These are phyloP conservation scores for Pseudogymnoascus sp. DNA, from an alignment of 2,329 filamentous ascomycete genomes.

Conservation along the genomic window DNA sequence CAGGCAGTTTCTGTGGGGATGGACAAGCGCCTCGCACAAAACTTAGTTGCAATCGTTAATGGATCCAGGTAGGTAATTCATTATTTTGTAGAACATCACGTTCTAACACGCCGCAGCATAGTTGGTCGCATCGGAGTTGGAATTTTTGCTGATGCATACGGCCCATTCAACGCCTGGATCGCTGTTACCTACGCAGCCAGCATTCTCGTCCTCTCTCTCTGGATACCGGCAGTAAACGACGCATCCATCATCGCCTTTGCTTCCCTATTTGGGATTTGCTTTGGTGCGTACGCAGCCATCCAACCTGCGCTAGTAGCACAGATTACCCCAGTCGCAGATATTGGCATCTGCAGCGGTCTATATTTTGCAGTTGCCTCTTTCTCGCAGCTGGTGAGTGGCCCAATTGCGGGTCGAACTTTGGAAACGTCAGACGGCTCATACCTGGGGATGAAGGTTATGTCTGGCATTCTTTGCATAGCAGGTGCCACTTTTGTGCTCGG, in stretches of 20 bases:
- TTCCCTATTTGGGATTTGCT: conserved; percentile 56
- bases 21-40: conserved; percentile 35
- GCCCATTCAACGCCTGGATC: conserved; percentile 39
- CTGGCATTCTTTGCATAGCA: not conserved
- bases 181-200: conserved; percentile 24
- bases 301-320: conserved; percentile 56
- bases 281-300: conserved; percentile 55
- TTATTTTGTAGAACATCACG: not conserved
- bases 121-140: conserved; percentile 46
- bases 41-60: conserved; percentile 46
- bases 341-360: conserved; percentile 58
- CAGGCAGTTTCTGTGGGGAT: conserved; percentile 40
- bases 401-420: conserved; percentile 55
- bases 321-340: conserved; percentile 57
- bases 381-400: conserved; percentile 55
- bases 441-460: not conserved
- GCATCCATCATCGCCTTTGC: conserved; percentile 53
- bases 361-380: conserved; percentile 53
- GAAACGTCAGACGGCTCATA: conserved; percentile 12
- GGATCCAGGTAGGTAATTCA: conserved; percentile 28
- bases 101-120: conserved; percentile 28
- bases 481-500: conserved; percentile 2
- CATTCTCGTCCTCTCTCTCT: conserved; percentile 40
- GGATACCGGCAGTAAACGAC: conserved; percentile 42
- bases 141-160: conserved; percentile 41